Evolutionary conservation across 352 stramenopile genomes (phyloP).

Genomic region (Phytophthora melonis): DNA sequence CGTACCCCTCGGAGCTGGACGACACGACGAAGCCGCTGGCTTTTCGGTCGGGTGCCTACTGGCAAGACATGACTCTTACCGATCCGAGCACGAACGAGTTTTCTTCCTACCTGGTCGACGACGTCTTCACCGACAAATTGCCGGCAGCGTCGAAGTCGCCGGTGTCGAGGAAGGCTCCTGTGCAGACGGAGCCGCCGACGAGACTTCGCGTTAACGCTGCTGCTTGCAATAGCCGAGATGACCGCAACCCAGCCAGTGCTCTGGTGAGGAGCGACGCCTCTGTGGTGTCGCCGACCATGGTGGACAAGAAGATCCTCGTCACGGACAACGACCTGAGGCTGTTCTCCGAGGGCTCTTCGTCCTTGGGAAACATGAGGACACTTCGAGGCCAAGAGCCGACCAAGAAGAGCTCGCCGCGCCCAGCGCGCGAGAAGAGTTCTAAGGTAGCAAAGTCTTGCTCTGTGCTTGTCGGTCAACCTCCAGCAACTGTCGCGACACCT

Average conservation of each 20-base stretch:
- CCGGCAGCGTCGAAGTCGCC: neutral
- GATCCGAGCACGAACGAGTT: slow-evolving; percentile 22
- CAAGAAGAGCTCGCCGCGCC: slow-evolving; percentile 14
- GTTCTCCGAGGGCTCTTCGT: slow-evolving; percentile 25
- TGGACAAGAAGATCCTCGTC: slow-evolving; percentile 61
- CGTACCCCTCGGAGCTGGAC: slow-evolving; percentile 16
- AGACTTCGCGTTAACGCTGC: slow-evolving; percentile 25
- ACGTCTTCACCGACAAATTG: slow-evolving; percentile 22
- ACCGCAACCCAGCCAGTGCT: neutral
- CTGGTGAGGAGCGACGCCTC: slow-evolving; percentile 24
- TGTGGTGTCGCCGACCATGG: slow-evolving; percentile 46
- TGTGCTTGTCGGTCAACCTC: neutral
- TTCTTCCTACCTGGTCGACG: slow-evolving; percentile 24
- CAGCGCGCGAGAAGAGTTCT: slow-evolving; percentile 15
- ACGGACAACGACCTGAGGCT: slow-evolving; percentile 56
- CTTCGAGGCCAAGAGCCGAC: slow-evolving; percentile 3
- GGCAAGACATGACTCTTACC: slow-evolving; percentile 29
- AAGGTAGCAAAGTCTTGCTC: neutral
- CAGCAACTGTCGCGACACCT: slow-evolving; percentile 1
- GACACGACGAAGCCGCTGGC: slow-evolving; percentile 14
- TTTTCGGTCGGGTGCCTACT: slow-evolving; percentile 18
- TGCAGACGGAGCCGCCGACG: slow-evolving; percentile 6
- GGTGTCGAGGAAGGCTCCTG: neutral
- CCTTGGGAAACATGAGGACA: slow-evolving; percentile 27
- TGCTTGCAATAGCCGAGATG: slow-evolving; percentile 3